These are phyloP conservation scores for Pterocarpus macrocarpus DNA, from an alignment of 306 rosid genomes.

Conservation along the genomic window DNA sequence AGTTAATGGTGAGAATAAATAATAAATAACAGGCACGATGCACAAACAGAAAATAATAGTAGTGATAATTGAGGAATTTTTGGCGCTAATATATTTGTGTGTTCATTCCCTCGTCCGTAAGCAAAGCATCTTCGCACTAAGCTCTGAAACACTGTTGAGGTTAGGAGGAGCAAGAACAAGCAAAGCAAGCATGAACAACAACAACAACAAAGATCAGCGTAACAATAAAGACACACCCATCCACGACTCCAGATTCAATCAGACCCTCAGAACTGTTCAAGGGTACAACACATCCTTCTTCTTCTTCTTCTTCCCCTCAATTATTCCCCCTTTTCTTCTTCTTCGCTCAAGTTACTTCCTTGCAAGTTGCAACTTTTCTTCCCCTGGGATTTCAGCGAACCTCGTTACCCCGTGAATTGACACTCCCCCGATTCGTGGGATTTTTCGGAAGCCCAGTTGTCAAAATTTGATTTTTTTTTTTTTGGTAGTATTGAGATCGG, in stretches of 20 bases:
- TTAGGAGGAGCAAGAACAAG: not conserved
- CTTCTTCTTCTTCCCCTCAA: not conserved
- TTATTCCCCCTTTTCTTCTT: too few relatives aligned
- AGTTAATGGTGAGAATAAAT: too few relatives aligned
- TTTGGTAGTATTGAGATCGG: not conserved
- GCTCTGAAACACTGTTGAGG: not conserved
- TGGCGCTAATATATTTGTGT: not conserved
- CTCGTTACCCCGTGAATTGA: not conserved
- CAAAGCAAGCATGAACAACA: conserved; percentile 10
- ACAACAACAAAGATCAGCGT: conserved; percentile 53
- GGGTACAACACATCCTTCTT: conserved; percentile 54
- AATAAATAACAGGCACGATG: too few relatives aligned
- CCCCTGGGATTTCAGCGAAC: conserved; percentile 40
- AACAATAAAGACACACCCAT: not conserved
- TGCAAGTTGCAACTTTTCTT: not conserved
- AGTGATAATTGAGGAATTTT: not conserved
- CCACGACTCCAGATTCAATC: conserved; percentile 77
- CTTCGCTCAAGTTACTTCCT: not conserved
- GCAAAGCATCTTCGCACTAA: not conserved
- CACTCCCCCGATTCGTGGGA: not conserved
- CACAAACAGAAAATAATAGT: too few relatives aligned
- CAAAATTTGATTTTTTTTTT: not conserved
- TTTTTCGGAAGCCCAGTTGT: not conserved
- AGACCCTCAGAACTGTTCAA: conserved; percentile 88
- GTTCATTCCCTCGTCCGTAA: not conserved